These are phyloP conservation scores for Talaromyces sp. DNA, from an alignment of 2,329 filamentous ascomycete species.

Conservation along the genomic window DNA sequence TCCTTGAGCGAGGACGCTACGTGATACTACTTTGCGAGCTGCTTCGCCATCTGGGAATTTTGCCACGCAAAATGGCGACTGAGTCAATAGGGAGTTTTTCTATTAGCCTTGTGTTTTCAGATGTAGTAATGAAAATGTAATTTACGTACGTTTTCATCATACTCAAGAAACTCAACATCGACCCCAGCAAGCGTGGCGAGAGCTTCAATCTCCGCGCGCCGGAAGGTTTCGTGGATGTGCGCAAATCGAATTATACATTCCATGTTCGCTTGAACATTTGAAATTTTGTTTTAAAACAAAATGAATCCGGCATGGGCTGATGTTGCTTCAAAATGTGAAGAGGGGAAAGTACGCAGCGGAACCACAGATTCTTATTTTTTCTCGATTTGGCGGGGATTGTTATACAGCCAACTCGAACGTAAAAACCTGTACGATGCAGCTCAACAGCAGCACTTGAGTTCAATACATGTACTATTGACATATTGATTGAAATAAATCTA, in stretches of 20 bases:
- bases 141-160: slow-evolving; percentile 62
- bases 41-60: slow-evolving; percentile 58
- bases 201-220: slow-evolving; percentile 74
- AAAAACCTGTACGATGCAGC: not conserved
- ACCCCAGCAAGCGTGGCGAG: slow-evolving; percentile 65
- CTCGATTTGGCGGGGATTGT: not conserved
- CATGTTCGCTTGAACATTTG: slow-evolving; percentile 30
- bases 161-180: slow-evolving; percentile 66
- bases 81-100: not conserved
- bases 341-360: not conserved
- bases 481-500: not conserved
- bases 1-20: slow-evolving; percentile 74
- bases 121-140: not conserved
- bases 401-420: not conserved
- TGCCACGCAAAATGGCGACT: slow-evolving; percentile 86
- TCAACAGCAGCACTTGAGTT: not conserved
- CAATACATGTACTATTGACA: not conserved
- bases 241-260: slow-evolving; percentile 86
- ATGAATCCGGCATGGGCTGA: not conserved
- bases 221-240: slow-evolving; percentile 87
- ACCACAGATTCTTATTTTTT: not conserved
- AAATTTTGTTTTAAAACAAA: not conserved
- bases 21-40: slow-evolving; percentile 61
- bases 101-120: not conserved
- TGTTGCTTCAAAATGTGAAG: not conserved